Conservation (phyloP, 2,329 filamentous ascomycete genomes). For the Ascochyta clinopodiicola region DNA sequence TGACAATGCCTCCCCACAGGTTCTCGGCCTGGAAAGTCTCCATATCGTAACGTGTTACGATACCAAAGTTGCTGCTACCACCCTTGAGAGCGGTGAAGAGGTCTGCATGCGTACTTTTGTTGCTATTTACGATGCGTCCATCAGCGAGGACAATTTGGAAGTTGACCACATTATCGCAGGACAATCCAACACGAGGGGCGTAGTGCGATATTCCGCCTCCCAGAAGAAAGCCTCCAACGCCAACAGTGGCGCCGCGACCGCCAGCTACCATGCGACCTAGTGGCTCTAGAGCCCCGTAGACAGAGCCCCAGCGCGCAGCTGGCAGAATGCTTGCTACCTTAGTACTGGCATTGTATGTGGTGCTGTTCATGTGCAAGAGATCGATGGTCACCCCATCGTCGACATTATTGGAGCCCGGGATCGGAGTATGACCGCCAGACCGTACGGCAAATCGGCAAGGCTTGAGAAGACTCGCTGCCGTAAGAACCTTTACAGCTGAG, state of each 20-base stretch:
- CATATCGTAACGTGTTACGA: constrained; percentile 32
- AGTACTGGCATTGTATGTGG: constrained; percentile 5
- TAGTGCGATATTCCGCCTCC: constrained; percentile 29
- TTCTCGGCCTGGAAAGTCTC: constrained; percentile 27
- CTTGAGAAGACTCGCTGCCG: background rate
- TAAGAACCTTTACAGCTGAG: constrained; percentile 18
- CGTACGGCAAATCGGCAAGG: constrained; percentile 22
- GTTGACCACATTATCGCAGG: constrained; percentile 27
- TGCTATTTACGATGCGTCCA: constrained; percentile 32
- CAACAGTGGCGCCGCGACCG: constrained; percentile 33
- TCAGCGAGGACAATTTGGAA: constrained; percentile 48
- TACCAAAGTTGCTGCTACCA: constrained; percentile 36
- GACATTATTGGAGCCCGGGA: constrained; percentile 22
- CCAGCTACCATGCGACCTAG: constrained; percentile 33
- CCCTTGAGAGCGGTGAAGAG: constrained; percentile 47
- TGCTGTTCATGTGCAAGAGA: constrained; percentile 17
- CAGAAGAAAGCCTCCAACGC: constrained; percentile 37
- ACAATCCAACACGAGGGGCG: constrained; percentile 10
- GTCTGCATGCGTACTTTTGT: constrained; percentile 20
- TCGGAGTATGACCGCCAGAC: constrained; percentile 24
- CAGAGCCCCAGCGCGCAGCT: constrained; percentile 24
- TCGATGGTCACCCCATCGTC: constrained; percentile 28
- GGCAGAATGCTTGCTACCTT: constrained; percentile 15
- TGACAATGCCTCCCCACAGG: constrained; percentile 21
- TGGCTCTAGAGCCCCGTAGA: constrained; percentile 29